A percentile compares a stretch with the other conserved stretches of the same genome.
Conservation (phyloP, 2,329 filamentous ascomycete genomes). For the Penicillium nordicum region DNA sequence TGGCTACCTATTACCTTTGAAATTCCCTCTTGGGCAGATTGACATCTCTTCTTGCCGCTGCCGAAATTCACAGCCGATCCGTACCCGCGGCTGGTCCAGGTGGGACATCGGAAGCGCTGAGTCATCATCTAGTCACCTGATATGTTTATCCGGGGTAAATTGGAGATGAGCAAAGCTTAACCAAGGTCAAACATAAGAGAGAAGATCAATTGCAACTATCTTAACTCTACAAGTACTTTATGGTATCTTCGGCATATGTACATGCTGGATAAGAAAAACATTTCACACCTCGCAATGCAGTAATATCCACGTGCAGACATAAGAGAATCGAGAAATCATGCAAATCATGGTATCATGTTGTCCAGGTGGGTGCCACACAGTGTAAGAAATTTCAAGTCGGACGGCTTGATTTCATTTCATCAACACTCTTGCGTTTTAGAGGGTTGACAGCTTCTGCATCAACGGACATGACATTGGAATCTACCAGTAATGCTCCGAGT, state of each 20-base stretch:
- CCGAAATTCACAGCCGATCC: slow-evolving; percentile 22
- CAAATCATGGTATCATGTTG: slow-evolving; percentile 15
- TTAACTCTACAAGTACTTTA: slow-evolving; percentile 8
- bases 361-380: background rate
- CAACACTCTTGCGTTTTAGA: slow-evolving; percentile 35
- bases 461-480: slow-evolving; percentile 7
- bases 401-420: slow-evolving; percentile 1
- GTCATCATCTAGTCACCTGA: background rate
- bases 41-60: slow-evolving; percentile 1
- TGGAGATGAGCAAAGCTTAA: too few species aligned
- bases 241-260: slow-evolving; percentile 29
- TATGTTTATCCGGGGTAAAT: background rate
- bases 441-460: slow-evolving; percentile 26
- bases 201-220: background rate
- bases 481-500: slow-evolving; percentile 4
- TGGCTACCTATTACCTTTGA: background rate
- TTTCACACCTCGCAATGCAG: slow-evolving; percentile 19
- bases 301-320: slow-evolving; percentile 10
- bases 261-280: slow-evolving; percentile 12
- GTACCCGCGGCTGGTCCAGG: slow-evolving; percentile 7
- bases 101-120: background rate
- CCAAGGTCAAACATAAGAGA: background rate
- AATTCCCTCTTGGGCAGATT: background rate
- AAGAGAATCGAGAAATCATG: slow-evolving; percentile 6
- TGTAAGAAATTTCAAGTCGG: background rate